Evolutionary conservation across 306 rosid species (phyloP), one percentile per base, ranked within the genome.

Genomic region (Echinosophora koreensis): DNA sequence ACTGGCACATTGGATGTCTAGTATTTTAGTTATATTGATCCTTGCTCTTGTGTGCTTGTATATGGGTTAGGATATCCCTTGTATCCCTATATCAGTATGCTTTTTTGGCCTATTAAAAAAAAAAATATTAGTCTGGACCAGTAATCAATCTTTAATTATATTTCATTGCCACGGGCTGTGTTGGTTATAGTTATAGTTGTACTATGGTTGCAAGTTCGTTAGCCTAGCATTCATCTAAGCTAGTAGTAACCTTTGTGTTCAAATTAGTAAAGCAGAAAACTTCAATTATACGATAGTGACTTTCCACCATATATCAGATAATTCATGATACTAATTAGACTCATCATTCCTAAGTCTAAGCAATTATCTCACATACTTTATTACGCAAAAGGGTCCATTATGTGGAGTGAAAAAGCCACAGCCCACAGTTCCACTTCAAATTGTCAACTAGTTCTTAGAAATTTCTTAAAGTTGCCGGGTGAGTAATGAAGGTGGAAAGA

Each of bases 211-310:
- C n/a, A n/a, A n/a, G n/a, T n/a, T n/a, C n/a, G n/a, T n/a, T n/a
- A n/a, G n/a, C n/a, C n/a, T n/a, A n/a, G n/a, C 22, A 22, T 22
- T 22, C 22, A 22, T 39, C 13, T 30, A 8, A n/a, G 0, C 32
- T n/a, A 37, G 3, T 30, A 32, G 8, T 52, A 11, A 11, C 30
- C 27, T 39, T 7, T 38, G 17, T 35, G 39, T 70, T 65, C n/a
- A 56, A 67, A 73, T 80, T 14, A 16, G 71, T 1, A 32, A 77
- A 30, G 77, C 22, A 22, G 22, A 22, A 22, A 22, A 22, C 22
- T 22, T 22, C 22, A 22, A 22, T 60, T 44, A 13, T 5, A n/a
- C 73, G 88, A 82, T 50, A 27, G 63, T 0, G 85, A 82, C 77
- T 27, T 77, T 77, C 71, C 81, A 86, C 49, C 15, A 74, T 22